phyloP scores from a whole-genome alignment of 805 yeast genomes.

The Myxozyma geophila region DNA sequence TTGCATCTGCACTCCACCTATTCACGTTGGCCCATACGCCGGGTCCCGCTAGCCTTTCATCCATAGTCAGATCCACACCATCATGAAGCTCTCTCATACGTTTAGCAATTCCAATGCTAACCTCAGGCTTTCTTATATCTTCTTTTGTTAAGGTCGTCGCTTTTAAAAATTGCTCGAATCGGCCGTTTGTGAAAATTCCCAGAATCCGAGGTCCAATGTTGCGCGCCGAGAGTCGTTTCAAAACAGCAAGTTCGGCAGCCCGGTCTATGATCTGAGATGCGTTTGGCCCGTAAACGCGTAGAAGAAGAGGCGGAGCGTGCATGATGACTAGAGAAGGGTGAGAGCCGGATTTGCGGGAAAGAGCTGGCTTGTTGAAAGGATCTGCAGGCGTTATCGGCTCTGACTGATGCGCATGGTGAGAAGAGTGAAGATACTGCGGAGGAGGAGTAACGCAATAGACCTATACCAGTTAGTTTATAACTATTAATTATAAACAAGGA shows the following conservation, averaged over 20 bases:
- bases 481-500: background rate
- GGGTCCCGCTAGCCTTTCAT: conserved; percentile 67
- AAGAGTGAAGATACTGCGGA: conserved; percentile 30
- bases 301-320: conserved; percentile 61
- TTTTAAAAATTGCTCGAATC: conserved; percentile 90
- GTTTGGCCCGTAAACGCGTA: conserved; percentile 87
- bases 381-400: conserved; percentile 7
- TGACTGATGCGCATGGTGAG: conserved; percentile 1
- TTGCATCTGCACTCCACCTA: conserved; percentile 68
- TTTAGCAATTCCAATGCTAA: conserved; percentile 84
- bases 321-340: background rate
- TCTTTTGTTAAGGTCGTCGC: conserved; percentile 75
- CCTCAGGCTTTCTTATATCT: conserved; percentile 74
- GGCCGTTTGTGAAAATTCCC: conserved; percentile 90
- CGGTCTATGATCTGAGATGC: conserved; percentile 86
- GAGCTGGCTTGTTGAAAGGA: conserved; percentile 13
- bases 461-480: conserved; percentile 9
- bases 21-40: conserved; percentile 68
- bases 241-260: conserved; percentile 71
- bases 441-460: conserved; percentile 70
- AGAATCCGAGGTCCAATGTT: conserved; percentile 86
- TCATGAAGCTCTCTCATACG: conserved; percentile 94
- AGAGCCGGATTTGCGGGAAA: conserved; percentile 29
- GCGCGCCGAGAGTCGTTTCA: conserved; percentile 72
- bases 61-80: conserved; percentile 66